Evolutionary conservation across 2,329 filamentous ascomycete species (phyloP), one percentile per base, ranked within the genome.

Genomic region (Cercospora zeae-maydis): DNA sequence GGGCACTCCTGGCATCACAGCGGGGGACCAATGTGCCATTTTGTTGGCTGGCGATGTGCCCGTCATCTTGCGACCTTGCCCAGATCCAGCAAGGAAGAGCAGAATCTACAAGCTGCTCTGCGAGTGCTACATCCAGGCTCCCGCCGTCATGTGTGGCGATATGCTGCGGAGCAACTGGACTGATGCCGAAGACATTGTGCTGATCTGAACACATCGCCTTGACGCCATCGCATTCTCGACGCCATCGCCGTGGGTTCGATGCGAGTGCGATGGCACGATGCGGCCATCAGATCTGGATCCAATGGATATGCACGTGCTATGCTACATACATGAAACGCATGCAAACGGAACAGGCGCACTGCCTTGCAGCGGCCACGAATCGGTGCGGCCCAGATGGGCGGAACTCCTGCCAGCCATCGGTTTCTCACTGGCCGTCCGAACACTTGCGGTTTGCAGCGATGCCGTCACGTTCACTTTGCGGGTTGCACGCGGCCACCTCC

Each of bases 11-110:
- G 71, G 71, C 7, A 61, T 73, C 16, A 31, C 53, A 4, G 51
- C 63, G 8, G 67, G 69, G 3, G 72, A 73, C 49, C 45, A 64
- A 11, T 33, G 71, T 14, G 72, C 68, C 1, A 62, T 73, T 2
- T 27, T 73, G 9, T 55, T 72, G 2, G 70, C 71, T 9, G 71
- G 70, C 2, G 72, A 74, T 58, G 72, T 73, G 7, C 72, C 72
- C 5, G 65, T 73, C 16, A 61, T 72, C 1, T 59, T 74, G n/a
- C 70, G 72, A 14, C 67, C 56, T n/a, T 49, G 27, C 52, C 54
- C 45, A 5, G 59, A 65, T 31, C 24, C 57, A 24, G 63, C 63
- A 42, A 58, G 55, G 21, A 66, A 65, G 31, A 51, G 60, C 9
- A 68, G 63, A 45, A 62, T 65, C 5, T 73, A 66, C 58, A 58